Evolutionary conservation across 169 alveolate species (phyloP), one percentile per base, ranked within the genome.

Genomic region (Cryptosporidium viatorum): DNA sequence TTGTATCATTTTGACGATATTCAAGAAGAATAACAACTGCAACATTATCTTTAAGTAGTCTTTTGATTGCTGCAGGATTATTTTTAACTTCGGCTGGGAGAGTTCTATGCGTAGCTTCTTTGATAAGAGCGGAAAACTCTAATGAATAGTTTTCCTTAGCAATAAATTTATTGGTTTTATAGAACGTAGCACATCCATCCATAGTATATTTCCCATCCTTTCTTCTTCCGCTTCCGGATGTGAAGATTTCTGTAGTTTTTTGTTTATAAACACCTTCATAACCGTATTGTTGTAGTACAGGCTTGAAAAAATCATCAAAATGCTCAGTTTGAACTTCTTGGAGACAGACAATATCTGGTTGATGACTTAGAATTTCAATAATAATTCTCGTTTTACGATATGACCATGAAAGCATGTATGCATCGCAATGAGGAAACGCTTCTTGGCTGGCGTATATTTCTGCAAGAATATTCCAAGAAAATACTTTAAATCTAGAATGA

Each of bases 391-490:
- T 93, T 68, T 92, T 92, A 48, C 96, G 87, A 71, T 93, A 94
- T 48, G 93, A 86, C 96, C 96, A 94, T 35, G 95, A 92, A 12
- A 94, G 71, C 92, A 94, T 94, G 73, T 93, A 94, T 23, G 94
- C 94, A 85, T 93, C 95, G 58, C 96, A 94, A 71, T 94, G 94
- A 23, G 96, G 95, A 84, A 92, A 94, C 16, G 91, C 95, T 37
- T 92, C 93, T 29, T 91, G 91, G 2, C 95, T 94, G 51, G 95
- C 95, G 60, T 94, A 94, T 7, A 94, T 91, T 67, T 94, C 96
- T 8, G 96, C 95, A 59, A 93, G 69, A 18, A 92, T 85, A 69
- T 92, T 93, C 95, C 95, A 93, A 23, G 94, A 92, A 92, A 93
- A 89, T 2, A 92, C 92, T 58, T 91, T 92, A 69, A 93, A 92